Conservation (phyloP, 495 filamentous ascomycete genomes). For the Venustampulla echinocandica region DNA sequence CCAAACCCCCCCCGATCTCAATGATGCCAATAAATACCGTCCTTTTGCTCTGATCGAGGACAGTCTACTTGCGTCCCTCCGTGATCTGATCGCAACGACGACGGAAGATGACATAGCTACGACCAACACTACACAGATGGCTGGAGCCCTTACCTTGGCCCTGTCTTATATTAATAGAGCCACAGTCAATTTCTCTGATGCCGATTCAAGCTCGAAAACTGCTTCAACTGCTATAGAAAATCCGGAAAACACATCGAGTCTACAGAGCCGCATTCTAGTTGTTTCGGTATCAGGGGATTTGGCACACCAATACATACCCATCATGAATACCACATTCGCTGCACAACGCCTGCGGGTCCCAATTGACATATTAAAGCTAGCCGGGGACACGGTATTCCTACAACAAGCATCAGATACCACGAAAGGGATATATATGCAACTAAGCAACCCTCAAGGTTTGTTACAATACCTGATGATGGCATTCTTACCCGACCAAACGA, state of each 20-base stretch:
- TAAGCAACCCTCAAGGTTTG: slow-evolving; percentile 56
- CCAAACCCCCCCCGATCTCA: slow-evolving; percentile 15
- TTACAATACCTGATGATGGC: slow-evolving; percentile 93
- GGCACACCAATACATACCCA: slow-evolving; percentile 86
- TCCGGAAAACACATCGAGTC: slow-evolving; percentile 31
- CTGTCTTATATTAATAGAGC: slow-evolving; percentile 76
- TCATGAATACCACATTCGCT: slow-evolving; percentile 97
- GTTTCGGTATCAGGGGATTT: slow-evolving; percentile 75
- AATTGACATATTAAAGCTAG: slow-evolving; percentile 81
- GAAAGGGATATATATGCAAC: slow-evolving; percentile 72
- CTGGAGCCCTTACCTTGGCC: slow-evolving; percentile 83
- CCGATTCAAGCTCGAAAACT: slow-evolving; percentile 23
- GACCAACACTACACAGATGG: slow-evolving; percentile 69
- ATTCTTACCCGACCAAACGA: slow-evolving; percentile 70
- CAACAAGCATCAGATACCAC: slow-evolving; percentile 93
- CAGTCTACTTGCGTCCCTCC: slow-evolving; percentile 62
- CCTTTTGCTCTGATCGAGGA: slow-evolving; percentile 81
- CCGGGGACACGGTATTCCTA: slow-evolving; percentile 82
- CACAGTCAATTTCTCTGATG: slow-evolving; percentile 28
- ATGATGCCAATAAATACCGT: slow-evolving; percentile 83
- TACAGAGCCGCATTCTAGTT: slow-evolving; percentile 79
- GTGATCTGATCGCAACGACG: slow-evolving; percentile 58
- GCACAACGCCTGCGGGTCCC: slow-evolving; percentile 78
- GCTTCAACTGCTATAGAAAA: slow-evolving; percentile 26
- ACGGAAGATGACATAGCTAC: slow-evolving; percentile 45